Base-by-base conservation (phyloP, 768 basidiomycete species). In the Boletus coccyginus region DNA sequence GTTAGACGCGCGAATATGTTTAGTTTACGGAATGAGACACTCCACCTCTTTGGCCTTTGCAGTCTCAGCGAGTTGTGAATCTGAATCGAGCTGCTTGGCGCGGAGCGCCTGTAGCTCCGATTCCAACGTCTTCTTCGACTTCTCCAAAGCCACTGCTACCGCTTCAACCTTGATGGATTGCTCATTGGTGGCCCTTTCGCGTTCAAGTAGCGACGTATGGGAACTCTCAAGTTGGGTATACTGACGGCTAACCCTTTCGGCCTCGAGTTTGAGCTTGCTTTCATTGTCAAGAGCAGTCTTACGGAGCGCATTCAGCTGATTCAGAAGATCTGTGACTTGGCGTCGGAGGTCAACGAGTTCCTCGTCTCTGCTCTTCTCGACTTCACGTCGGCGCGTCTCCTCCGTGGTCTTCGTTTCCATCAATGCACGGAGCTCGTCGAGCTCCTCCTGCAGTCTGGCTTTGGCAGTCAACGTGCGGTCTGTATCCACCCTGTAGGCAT, bases 341-440 rank as follows among this genome's bases (percentile, higher is more conserved):
- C 67, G 66, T 21, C 94, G 86, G 7, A 99, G 77, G 32, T 85
- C 79, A 0, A 73, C 70, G 12, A 98, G 83, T 70, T 99, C 96
- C 44, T 83, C 78, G 61, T 98, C 94, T 64, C 87, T 92, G 72
- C 89, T 88, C 71, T 86, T 87, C 69, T 94, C 92, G 1, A 86
- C 92, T 66, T 97, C 91, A 35, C 80, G 81, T 17, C 91, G 83
- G 32, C 87, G 86, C 10, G 83, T 88, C 64, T 94, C 94, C 69
- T 98, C 94, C 27, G 85, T 87, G 0, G 87, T 82, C 70, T 94
- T 97, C 1, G 90, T 89, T 45, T 87, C 86, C 75, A 97, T 82
- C 14, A 90, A 74, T n/a, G 82, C 75, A 8, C 94, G 87, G 9
- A 98, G 78, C 58, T 92, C 88, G 63, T 96, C 94, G 12, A 97